phyloP scores from a whole-genome alignment of 1,139 yeast species.

The Fermentozyma sake region DNA sequence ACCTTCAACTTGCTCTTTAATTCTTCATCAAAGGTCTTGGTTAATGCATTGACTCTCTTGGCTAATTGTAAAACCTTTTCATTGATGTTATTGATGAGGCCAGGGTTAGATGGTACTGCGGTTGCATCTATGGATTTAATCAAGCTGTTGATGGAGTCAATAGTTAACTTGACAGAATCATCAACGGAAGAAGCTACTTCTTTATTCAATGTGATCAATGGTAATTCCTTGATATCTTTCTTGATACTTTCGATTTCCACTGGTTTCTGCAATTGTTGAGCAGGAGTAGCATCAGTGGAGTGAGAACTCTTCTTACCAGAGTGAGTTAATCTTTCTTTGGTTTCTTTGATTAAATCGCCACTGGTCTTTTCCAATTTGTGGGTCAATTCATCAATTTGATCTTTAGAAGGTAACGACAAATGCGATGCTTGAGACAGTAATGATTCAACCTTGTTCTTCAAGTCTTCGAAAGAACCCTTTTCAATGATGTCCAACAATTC shows the following conservation, averaged over 20 bases:
- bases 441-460: constrained; percentile 18
- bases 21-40: constrained; percentile 40
- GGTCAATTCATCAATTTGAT: constrained; percentile 30
- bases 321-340: constrained; percentile 26
- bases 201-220: constrained; percentile 27
- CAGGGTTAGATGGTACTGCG: constrained; percentile 23
- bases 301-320: constrained; percentile 11
- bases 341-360: constrained; percentile 34
- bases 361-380: constrained; percentile 30
- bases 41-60: constrained; percentile 29
- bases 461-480: constrained; percentile 33
- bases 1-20: constrained; percentile 32
- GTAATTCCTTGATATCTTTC: constrained; percentile 30
- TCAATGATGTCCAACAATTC: constrained; percentile 39
- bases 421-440: constrained; percentile 18
- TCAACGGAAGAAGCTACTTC: constrained; percentile 27
- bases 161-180: constrained; percentile 44
- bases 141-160: constrained; percentile 49
- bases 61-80: constrained; percentile 31
- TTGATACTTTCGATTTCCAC: constrained; percentile 36
- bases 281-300: constrained; percentile 29
- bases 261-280: constrained; percentile 43
- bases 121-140: constrained; percentile 45
- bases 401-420: constrained; percentile 29
- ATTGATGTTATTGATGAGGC: constrained; percentile 28